Conservation (phyloP, 257 asterid species). For the Solanum virginianum region DNA sequence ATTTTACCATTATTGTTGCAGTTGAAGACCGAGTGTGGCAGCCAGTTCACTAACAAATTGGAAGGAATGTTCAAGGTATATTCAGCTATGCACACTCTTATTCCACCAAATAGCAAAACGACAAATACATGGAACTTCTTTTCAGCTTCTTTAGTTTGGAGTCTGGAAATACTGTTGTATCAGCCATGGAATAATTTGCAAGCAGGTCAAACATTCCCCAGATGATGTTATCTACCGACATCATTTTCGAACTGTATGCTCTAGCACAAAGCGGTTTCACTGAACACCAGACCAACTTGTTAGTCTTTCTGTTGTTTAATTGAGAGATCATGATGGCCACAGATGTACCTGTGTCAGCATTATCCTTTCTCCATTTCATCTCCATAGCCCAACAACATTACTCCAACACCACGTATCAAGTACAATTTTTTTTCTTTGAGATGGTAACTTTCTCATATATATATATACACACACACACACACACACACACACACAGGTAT, state of each 20-base stretch:
- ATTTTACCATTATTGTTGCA: constrained; percentile 25
- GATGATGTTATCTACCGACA: neutral
- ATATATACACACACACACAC: too few species aligned
- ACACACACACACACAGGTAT: too few species aligned
- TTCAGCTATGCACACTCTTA: neutral
- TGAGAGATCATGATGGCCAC: neutral
- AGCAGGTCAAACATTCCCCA: neutral
- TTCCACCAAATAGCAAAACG: neutral
- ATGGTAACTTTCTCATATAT: too few species aligned
- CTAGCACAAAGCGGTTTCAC: neutral
- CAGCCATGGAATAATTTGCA: neutral
- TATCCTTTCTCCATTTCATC: neutral
- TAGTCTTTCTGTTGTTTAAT: neutral
- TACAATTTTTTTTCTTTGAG: too few species aligned
- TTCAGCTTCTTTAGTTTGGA: neutral
- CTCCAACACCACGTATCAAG: neutral
- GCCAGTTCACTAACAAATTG: constrained; percentile 96
- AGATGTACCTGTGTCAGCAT: neutral
- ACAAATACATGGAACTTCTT: neutral
- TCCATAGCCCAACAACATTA: neutral
- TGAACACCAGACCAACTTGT: neutral
- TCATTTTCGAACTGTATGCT: neutral
- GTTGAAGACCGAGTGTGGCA: constrained; percentile 98
- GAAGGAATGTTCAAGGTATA: constrained; percentile 97
- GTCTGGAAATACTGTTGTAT: neutral